Percentiles rank a stretch among this genome's conserved stretches.
Conservation (phyloP, 306 rosid species). For the Dryas drummondii region DNA sequence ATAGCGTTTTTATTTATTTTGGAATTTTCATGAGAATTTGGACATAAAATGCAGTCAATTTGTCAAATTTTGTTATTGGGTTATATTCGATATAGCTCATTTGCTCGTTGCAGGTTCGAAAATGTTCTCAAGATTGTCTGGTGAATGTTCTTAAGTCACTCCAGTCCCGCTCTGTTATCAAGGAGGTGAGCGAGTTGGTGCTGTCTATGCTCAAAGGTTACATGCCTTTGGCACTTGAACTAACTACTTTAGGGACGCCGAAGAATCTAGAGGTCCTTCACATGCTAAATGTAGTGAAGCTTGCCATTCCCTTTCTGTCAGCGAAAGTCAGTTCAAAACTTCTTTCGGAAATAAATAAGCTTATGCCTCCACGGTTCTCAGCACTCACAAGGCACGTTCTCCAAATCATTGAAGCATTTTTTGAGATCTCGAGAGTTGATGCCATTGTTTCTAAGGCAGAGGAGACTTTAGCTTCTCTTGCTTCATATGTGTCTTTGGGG, state of each 20-base stretch:
- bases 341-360: slow-evolving; percentile 49
- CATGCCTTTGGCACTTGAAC: slow-evolving; percentile 51
- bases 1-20: not conserved
- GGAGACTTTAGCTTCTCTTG: slow-evolving; percentile 54
- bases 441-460: slow-evolving; percentile 43
- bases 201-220: slow-evolving; percentile 57
- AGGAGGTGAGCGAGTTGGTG: slow-evolving; percentile 79
- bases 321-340: slow-evolving; percentile 49
- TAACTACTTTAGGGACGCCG: slow-evolving; percentile 30
- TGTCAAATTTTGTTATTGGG: too few relatives aligned
- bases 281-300: slow-evolving; percentile 59
- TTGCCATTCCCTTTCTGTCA: slow-evolving; percentile 63
- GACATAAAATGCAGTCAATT: too few relatives aligned
- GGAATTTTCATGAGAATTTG: too few relatives aligned
- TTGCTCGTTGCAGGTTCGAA: slow-evolving; percentile 60
- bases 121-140: slow-evolving; percentile 82
- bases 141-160: slow-evolving; percentile 61
- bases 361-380: slow-evolving; percentile 50
- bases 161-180: slow-evolving; percentile 41
- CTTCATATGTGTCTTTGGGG: slow-evolving; percentile 61
- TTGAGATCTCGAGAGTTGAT: slow-evolving; percentile 52
- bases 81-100: not conserved
- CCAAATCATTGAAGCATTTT: slow-evolving; percentile 58
- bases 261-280: slow-evolving; percentile 71
- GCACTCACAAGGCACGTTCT: slow-evolving; percentile 58